phyloP scores from a whole-genome alignment of 2,329 filamentous ascomycete species.

The Fusarium sp. region DNA sequence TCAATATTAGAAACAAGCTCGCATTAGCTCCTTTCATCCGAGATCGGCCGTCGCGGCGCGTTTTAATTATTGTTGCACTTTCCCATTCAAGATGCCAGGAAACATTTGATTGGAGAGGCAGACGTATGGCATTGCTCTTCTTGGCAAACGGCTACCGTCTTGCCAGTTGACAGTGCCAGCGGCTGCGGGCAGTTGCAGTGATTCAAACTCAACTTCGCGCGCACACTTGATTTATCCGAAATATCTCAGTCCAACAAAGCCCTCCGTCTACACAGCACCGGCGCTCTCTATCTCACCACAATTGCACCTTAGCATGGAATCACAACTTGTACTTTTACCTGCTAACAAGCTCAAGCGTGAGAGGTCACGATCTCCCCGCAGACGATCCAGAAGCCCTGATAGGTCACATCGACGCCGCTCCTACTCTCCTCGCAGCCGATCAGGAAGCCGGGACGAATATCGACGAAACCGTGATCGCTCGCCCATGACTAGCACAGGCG shows the following conservation, averaged over 20 bases:
- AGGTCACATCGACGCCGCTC: constrained; percentile 76
- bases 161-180: constrained; percentile 2
- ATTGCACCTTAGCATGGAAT: constrained; percentile 29
- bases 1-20: constrained; percentile 20
- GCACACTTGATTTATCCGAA: constrained; percentile 12
- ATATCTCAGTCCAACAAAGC: constrained; percentile 8
- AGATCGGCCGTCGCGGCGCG: constrained; percentile 28
- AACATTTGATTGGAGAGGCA: not conserved
- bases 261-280: constrained; percentile 16
- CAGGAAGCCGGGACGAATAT: constrained; percentile 78
- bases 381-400: constrained; percentile 86
- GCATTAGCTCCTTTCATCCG: constrained; percentile 36
- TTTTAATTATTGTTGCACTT: not conserved
- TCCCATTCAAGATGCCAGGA: not conserved
- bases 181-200: constrained; percentile 19
- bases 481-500: constrained; percentile 82
- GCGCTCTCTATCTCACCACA: constrained; percentile 9
- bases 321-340: constrained; percentile 4
- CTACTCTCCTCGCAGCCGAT: constrained; percentile 82
- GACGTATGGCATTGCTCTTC: constrained; percentile 1
- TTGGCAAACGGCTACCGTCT: not conserved
- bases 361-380: constrained; percentile 81
- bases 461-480: constrained; percentile 80
- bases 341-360: constrained; percentile 72
- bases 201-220: constrained; percentile 22